A percentile compares a stretch with the other conserved stretches of the same genome.
Conservation (phyloP, 176 grass and related monocot genomes). For the Hsuehochloa calcarea region DNA sequence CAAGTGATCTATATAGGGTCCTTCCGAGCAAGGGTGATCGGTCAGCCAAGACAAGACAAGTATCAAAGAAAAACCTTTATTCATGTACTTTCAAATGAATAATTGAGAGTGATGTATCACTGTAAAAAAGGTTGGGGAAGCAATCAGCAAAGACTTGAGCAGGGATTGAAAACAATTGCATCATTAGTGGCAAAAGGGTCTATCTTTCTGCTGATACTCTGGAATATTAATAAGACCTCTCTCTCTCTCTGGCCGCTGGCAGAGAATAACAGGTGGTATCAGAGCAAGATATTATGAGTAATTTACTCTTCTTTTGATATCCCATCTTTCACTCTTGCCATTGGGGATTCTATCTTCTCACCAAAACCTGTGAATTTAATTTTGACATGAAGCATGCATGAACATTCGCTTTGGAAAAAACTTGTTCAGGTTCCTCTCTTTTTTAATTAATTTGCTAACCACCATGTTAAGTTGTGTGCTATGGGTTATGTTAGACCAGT, state of each 20-base stretch:
- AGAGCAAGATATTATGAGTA: not conserved
- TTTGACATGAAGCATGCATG: no score
- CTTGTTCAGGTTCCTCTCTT: not conserved
- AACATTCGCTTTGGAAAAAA: not conserved
- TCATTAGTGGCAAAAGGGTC: no score
- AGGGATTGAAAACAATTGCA: no score
- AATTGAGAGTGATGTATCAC: not conserved
- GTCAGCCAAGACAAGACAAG: no score
- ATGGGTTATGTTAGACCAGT: not conserved
- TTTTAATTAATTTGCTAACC: not conserved
- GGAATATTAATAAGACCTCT: not conserved
- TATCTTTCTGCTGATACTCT: not conserved
- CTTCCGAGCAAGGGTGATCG: no score
- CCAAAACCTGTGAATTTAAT: not conserved
- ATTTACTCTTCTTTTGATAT: not conserved
- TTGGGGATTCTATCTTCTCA: not conserved
- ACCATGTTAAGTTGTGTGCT: not conserved
- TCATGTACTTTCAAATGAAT: not conserved
- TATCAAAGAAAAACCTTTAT: not conserved
- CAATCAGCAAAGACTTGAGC: not conserved
- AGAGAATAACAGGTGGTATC: no score
- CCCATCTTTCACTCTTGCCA: not conserved
- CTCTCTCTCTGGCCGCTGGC: not conserved
- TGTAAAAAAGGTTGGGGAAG: not conserved
- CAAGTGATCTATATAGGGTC: no score